Conservation (phyloP, 768 basidiomycete genomes). For the Podaxis sp. region DNA sequence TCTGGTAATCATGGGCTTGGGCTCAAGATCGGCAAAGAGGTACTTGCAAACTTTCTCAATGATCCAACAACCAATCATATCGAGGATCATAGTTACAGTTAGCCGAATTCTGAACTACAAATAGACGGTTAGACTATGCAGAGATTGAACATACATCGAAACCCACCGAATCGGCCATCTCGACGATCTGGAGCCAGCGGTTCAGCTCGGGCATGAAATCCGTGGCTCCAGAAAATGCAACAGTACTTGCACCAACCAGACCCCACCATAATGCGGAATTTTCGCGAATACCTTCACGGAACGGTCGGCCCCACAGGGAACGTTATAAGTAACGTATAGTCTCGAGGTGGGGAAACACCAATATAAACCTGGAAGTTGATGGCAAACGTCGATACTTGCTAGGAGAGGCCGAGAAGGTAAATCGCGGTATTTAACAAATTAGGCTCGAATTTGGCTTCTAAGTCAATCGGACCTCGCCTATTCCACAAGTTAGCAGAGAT, state of each 20-base stretch:
- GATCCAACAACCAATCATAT: conserved; percentile 86
- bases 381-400: conserved; percentile 98
- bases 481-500: background rate
- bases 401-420: conserved; percentile 91
- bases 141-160: background rate
- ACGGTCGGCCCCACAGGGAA: conserved; percentile 76
- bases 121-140: background rate
- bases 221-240: conserved; percentile 91
- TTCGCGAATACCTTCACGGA: conserved; percentile 97
- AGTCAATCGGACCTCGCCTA: conserved; percentile 76
- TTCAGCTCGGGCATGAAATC: conserved; percentile 96
- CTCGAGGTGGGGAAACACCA: background rate
- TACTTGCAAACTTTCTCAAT: conserved; percentile 83
- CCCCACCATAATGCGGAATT: conserved; percentile 94
- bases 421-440: conserved; percentile 95
- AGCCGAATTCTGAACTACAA: conserved; percentile 80
- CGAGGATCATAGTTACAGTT: conserved; percentile 79
- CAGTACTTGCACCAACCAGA: conserved; percentile 81
- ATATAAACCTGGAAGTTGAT: conserved; percentile 88
- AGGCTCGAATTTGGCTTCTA: conserved; percentile 97
- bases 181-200: conserved; percentile 95
- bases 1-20: conserved; percentile 79
- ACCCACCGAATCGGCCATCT: conserved; percentile 78
- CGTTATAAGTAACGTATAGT: background rate
- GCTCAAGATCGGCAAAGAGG: conserved; percentile 86